Base-by-base conservation (phyloP, 805 yeast species). In the Cyberlindnera americana region DNA sequence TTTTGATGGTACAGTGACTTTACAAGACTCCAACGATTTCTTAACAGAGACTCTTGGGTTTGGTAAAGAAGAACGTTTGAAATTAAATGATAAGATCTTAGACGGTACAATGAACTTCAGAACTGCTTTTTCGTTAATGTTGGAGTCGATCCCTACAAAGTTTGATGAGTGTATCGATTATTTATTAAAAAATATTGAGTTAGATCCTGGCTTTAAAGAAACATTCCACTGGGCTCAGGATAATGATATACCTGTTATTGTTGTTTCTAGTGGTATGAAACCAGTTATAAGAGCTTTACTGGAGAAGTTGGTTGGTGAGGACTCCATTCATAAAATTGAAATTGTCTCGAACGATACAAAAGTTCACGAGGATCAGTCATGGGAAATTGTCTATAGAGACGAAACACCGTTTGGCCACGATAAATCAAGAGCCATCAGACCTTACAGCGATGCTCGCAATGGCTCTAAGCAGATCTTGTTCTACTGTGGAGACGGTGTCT, bases 401-500 rank as follows among this genome's bases (percentile, higher is more conserved):
- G 88, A 83, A 40, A 76, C 95, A 10, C 71, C 79, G 12, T 90
- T 88, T 61, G 99, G 99, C 36, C 99, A 93, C 62, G 97, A 93
- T 65, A 93, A 93, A 67, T 81, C 96, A 22, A 72, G 76, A 41
- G 83, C 93, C 21, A 91, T 93, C 53, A 72, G 75, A 38, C 59
- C 59, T 17, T 62, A 61, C 44, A 65, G 57, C 60, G 59, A 60
- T 16, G 46, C 49, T 7, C 51, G 55, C 41, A 16, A 29, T 25
- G 60, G 54, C 7, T 55, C 62, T 16, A 71, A 76, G 35, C 95
- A 95, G 13, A 67, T 70, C 28, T 72, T 88, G 52, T 87, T 91
- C 61, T 93, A 93, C 69, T 86, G 95, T 57, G 99, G 99, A 43
- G 99, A 93, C 61, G 99, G 99, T 48, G 96, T 93, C 23, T 82